Evolutionary conservation across 345 rosid species (phyloP), one percentile per base, ranked within the genome.

Genomic region (Crucihimalaya himalaica): DNA sequence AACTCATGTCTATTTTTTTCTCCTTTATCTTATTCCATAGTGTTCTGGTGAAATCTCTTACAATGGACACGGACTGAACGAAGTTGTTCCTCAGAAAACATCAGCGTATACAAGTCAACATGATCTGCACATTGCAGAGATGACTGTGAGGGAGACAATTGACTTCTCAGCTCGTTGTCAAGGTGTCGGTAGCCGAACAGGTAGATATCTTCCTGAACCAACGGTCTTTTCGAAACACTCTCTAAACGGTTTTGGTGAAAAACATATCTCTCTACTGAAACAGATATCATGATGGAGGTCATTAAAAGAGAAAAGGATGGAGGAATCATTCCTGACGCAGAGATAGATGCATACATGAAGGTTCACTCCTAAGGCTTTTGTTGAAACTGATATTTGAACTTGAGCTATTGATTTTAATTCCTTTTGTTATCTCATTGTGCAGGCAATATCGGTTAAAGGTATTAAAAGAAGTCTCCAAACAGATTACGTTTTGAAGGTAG

Each of bases 331-430:
- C 97, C 97, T 15, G 93, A 89, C 68, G 83, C 93, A 34, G 93
- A 91, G 68, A 79, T 91, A 75, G 97, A 91, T 75, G 76, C 90
- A 58, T 87, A 66, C 75, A 91, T 91, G 97, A 91, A 91, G 84
- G 97, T 86, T 29, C 68, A 45, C 21, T 32, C 29, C 14, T 50
- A 5, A 47, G 19, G 20, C 47, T 39, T 32, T 14, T 7, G 25
- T 21, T 25, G 27, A 68, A 18, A 19, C 58, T 32, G 12, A 56
- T 6, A 29, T 37, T 28, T 13, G 61, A 39, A 25, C 50, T 21
- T 8, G 25, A 19, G 19, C 45, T 32, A 0, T 37, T 64, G 31
- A 45, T 6, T 16, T 20, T 3, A 37, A 19, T 34, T 34, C 16
- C 39, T 20, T 60, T 68, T 32, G 40, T 12, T 10, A 19, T 34